Conservation (phyloP, 2,329 filamentous ascomycete species). For the Calonectria montana region DNA sequence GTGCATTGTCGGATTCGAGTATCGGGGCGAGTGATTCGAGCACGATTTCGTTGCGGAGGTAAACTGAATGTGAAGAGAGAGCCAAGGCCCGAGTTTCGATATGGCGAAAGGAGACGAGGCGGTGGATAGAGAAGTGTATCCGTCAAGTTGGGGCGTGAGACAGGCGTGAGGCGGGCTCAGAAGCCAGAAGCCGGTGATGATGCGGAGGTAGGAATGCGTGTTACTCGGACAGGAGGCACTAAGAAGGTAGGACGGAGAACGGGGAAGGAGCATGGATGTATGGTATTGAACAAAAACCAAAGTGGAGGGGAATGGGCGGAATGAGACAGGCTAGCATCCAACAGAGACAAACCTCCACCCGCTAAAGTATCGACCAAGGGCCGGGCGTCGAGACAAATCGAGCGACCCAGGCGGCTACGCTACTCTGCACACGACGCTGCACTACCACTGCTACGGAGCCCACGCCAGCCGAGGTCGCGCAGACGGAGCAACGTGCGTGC, state of each 20-base stretch:
- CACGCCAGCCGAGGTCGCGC: slow-evolving; percentile 1
- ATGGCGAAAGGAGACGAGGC: background rate
- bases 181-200: background rate
- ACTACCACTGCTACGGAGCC: slow-evolving; percentile 12
- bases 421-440: slow-evolving; percentile 19
- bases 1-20: slow-evolving; percentile 32
- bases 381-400: slow-evolving; percentile 22
- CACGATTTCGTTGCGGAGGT: slow-evolving; percentile 19
- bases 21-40: background rate
- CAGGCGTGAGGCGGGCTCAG: slow-evolving; percentile 30
- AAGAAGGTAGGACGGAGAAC: slow-evolving; percentile 10
- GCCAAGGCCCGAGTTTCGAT: background rate
- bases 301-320: slow-evolving; percentile 5
- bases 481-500: background rate
- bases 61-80: background rate
- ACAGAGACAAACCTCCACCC: slow-evolving; percentile 1
- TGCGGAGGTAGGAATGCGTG: slow-evolving; percentile 8
- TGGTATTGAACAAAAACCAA: slow-evolving; percentile 8
- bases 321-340: slow-evolving; percentile 3
- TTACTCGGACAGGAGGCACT: slow-evolving; percentile 3
- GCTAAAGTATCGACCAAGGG: slow-evolving; percentile 9
- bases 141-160: background rate
- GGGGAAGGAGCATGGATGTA: slow-evolving; percentile 14
- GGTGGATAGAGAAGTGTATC: background rate
- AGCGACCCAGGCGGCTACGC: slow-evolving; percentile 23